These are phyloP conservation scores for Fomitopsis pulvina DNA, from an alignment of 768 basidiomycete species.

Conservation along the genomic window DNA sequence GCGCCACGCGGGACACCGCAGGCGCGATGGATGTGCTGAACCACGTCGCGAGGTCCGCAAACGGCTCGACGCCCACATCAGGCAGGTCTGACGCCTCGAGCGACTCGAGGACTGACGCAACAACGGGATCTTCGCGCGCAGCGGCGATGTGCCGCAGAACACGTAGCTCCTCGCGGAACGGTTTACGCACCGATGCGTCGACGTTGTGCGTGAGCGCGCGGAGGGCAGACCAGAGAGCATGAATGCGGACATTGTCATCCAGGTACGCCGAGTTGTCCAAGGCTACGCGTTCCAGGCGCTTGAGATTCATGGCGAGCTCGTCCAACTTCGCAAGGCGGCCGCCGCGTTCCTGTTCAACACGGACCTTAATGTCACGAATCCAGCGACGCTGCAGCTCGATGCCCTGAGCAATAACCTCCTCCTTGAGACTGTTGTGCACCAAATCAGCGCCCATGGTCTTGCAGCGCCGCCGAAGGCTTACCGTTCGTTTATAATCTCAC, in stretches of 20 bases:
- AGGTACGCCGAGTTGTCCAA: conserved; percentile 87
- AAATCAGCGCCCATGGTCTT: not conserved
- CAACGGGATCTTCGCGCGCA: conserved; percentile 65
- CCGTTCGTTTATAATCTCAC: conserved; percentile 93
- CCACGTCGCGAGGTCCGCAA: conserved; percentile 88
- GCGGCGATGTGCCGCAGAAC: conserved; percentile 69
- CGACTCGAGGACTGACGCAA: conserved; percentile 57
- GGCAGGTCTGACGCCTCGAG: conserved; percentile 68
- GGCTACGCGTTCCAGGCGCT: conserved; percentile 85
- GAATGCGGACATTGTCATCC: conserved; percentile 88
- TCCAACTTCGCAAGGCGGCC: conserved; percentile 93
- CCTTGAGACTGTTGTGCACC: conserved; percentile 59
- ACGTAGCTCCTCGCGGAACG: conserved; percentile 88
- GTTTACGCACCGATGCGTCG: conserved; percentile 58
- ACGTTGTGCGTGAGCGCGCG: conserved; percentile 69
- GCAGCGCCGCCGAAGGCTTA: conserved; percentile 26
- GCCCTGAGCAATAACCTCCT: conserved; percentile 93
- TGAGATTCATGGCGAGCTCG: conserved; percentile 83
- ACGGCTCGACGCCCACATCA: conserved; percentile 79
- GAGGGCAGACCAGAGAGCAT: conserved; percentile 89
- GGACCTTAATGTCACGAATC: conserved; percentile 94
- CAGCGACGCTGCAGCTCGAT: conserved; percentile 96
- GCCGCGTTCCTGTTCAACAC: conserved; percentile 94
- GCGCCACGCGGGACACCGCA: conserved; percentile 78
- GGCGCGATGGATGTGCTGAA: conserved; percentile 80